phyloP scores from a whole-genome alignment of 768 basidiomycete species.

The Cubamyces lactineus region DNA sequence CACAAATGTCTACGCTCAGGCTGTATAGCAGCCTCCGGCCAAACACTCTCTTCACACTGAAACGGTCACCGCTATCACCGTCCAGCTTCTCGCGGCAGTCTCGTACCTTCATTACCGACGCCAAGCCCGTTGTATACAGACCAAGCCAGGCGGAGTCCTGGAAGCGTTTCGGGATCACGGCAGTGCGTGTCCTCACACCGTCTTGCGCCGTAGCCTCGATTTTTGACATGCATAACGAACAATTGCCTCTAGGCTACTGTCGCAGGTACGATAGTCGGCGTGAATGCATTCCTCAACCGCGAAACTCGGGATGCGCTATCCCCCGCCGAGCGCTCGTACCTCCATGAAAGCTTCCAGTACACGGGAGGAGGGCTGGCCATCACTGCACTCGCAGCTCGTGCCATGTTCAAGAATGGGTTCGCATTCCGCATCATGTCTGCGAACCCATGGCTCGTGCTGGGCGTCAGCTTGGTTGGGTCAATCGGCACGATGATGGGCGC shows the following conservation, averaged over 20 bases:
- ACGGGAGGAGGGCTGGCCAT: slow-evolving; percentile 79
- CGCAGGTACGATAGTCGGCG: slow-evolving; percentile 66
- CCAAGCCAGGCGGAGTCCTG: slow-evolving; percentile 47
- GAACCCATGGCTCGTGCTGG: slow-evolving; percentile 87
- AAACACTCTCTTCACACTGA: slow-evolving; percentile 36
- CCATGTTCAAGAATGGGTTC: slow-evolving; percentile 69
- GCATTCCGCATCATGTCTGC: slow-evolving; percentile 78
- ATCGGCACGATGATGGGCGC: slow-evolving; percentile 88
- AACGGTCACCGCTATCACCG: slow-evolving; percentile 29
- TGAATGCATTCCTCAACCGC: slow-evolving; percentile 72
- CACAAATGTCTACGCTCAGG: slow-evolving; percentile 29
- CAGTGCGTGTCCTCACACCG: slow-evolving; percentile 42
- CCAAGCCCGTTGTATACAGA: slow-evolving; percentile 38
- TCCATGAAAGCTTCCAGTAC: slow-evolving; percentile 82
- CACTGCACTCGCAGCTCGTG: slow-evolving; percentile 80
- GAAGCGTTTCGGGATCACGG: slow-evolving; percentile 56
- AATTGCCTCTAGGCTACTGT: slow-evolving; percentile 61
- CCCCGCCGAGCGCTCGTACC: slow-evolving; percentile 61
- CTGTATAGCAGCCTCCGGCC: slow-evolving; percentile 38
- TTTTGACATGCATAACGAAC: neutral
- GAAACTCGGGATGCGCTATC: slow-evolving; percentile 75
- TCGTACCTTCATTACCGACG: slow-evolving; percentile 56
- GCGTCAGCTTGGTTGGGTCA: slow-evolving; percentile 75
- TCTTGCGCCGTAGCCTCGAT: neutral
- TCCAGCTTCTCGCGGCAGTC: slow-evolving; percentile 36